Evolutionary conservation across 768 basidiomycete species (phyloP), one percentile per base, ranked within the genome.

Genomic region (Ephemerocybe angulata): DNA sequence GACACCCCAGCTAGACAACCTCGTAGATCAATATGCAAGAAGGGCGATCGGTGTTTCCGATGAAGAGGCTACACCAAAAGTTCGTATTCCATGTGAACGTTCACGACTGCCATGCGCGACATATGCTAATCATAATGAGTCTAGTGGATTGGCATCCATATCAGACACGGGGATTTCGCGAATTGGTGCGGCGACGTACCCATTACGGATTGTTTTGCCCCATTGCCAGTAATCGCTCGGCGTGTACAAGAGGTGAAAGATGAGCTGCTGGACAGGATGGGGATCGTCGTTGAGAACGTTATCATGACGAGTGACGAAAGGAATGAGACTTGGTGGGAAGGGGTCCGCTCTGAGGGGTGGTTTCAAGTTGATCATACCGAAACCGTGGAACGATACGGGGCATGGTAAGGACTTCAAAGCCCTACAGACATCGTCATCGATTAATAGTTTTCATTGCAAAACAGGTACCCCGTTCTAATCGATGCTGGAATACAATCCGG

Each of bases 401-500:
- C 65, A 41, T 85, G 83, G 83, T 82, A 57, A 58, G 77, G 62
- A 35, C n/a, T 49, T 28, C 13, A 7, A 17, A 10, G 22, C 27
- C 21, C 28, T n/a, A 15, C 11, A 15, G 4, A 17, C 3, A 15
- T 13, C 7, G n/a, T 5, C 6, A 29, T 11, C n/a, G 30, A 27
- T 33, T 13, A 49, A 11, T 19, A 35, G 33, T 17, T 15, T 2
- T 31, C n/a, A 30, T 31, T n/a, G n/a, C n/a, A n/a, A n/a, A n/a
- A n/a, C 60, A 87, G 87, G 86, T 85, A 87, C 66, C 85, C 87
- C 12, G 70, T 86, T n/a, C 68, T 90, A 48, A 77, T 90, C 49
- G 88, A 90, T 62, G 85, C 86, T 3, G 83, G 81, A 8, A 80
- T 88, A 54, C 89, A 90, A 62, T 85, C 86, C 0, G 71, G 70